phyloP scores from a whole-genome alignment of 1,284 basidiomycete species.

The Puccinia novopanici region DNA sequence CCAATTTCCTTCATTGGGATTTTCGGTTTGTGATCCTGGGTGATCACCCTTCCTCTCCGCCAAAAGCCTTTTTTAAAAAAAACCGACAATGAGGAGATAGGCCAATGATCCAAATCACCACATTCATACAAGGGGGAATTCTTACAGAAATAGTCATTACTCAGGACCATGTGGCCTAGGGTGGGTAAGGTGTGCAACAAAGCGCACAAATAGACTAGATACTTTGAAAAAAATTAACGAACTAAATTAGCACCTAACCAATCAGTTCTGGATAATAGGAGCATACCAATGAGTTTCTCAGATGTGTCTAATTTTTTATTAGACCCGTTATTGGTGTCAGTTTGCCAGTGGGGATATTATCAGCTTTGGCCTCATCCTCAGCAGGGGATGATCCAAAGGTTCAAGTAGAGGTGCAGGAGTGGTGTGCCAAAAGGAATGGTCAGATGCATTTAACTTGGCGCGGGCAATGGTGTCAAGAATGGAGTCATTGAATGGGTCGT shows the following conservation, averaged over 20 bases:
- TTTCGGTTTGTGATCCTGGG: conserved; percentile 54
- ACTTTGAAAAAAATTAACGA: conserved; percentile 32
- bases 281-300: conserved; percentile 34
- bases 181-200: conserved; percentile 56
- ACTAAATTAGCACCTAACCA: conserved; percentile 33
- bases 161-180: conserved; percentile 55
- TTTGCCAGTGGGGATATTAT: background rate
- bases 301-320: conserved; percentile 24
- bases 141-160: conserved; percentile 56
- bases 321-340: conserved; percentile 5
- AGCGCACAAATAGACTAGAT: conserved; percentile 53
- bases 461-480: conserved; percentile 35
- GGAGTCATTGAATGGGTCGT: conserved; percentile 39
- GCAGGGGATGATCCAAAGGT: conserved; percentile 19
- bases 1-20: conserved; percentile 56
- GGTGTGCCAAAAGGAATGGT: background rate
- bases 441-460: conserved; percentile 21
- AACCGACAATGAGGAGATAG: background rate
- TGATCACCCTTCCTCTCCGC: conserved; percentile 47
- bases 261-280: background rate
- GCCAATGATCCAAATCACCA: background rate
- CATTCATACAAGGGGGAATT: background rate
- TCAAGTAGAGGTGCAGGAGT: conserved; percentile 40
- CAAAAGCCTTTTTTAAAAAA: conserved; percentile 38
- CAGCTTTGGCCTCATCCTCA: conserved; percentile 18